Evolutionary conservation across 1,284 basidiomycete species (phyloP).

Genomic region (Sphaerobolus stellatus): DNA sequence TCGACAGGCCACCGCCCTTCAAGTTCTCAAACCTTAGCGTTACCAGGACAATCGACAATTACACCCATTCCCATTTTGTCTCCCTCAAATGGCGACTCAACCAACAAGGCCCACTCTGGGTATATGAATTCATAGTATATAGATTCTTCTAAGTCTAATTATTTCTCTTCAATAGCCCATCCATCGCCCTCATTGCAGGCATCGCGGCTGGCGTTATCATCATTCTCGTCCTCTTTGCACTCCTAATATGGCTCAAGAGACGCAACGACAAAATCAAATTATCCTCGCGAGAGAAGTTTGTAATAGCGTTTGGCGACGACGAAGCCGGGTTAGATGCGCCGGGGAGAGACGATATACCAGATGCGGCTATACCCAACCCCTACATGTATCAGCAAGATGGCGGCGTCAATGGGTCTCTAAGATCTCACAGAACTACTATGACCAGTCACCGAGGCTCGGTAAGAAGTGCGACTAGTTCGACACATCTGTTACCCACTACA

Average conservation of each 20-base stretch:
- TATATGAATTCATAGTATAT: not conserved
- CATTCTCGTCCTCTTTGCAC: not conserved
- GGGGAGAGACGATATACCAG: not conserved
- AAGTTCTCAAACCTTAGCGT: not conserved
- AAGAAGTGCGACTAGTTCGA: not conserved
- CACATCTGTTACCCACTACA: not conserved
- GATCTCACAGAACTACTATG: no score
- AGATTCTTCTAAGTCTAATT: not conserved
- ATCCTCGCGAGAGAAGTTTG: conserved; percentile 1
- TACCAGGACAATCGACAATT: not conserved
- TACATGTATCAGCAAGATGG: no score
- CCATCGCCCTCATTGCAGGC: conserved; percentile 7
- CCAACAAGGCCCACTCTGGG: not conserved
- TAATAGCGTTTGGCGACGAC: conserved; percentile 4
- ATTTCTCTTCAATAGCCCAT: not conserved
- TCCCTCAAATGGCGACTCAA: not conserved
- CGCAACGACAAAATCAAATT: not conserved
- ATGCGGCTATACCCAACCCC: conserved; percentile 8
- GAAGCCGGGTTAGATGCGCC: conserved; percentile 6
- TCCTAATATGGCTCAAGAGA: not conserved
- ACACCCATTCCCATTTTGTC: not conserved
- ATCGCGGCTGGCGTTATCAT: conserved; percentile 1
- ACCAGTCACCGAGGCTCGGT: not conserved
- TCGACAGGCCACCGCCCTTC: not conserved
- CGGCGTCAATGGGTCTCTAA: no score